Conservation (phyloP, 306 rosid species). For the Acacia confusa region DNA sequence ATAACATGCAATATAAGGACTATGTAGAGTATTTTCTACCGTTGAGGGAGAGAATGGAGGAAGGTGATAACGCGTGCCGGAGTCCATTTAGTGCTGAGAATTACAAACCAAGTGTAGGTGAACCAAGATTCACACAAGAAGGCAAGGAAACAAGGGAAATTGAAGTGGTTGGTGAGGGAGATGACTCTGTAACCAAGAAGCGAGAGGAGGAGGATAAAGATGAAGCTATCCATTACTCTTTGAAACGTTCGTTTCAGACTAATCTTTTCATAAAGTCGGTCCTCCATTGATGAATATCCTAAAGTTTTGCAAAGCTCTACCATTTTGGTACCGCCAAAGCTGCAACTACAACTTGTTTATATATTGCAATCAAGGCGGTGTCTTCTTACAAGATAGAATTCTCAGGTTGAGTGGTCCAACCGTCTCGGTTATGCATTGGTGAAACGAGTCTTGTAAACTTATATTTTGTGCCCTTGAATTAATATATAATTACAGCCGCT, state of each 20-base stretch:
- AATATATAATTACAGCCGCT: no score
- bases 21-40: conserved; percentile 24
- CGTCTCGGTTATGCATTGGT: background rate
- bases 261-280: conserved; percentile 33
- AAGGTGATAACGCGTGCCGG: conserved; percentile 43
- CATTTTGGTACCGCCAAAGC: background rate
- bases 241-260: conserved; percentile 1
- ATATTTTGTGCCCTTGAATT: background rate
- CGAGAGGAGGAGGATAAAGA: conserved; percentile 42
- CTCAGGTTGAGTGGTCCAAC: background rate
- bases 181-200: conserved; percentile 46
- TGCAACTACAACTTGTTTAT: background rate
- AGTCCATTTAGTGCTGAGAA: conserved; percentile 50
- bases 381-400: background rate
- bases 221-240: conserved; percentile 33
- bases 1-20: background rate
- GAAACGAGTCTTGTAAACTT: background rate
- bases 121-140: conserved; percentile 66
- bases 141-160: conserved; percentile 51
- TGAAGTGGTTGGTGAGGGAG: conserved; percentile 13
- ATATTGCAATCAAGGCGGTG: background rate
- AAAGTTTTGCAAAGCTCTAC: background rate
- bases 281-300: background rate
- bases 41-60: conserved; percentile 44
- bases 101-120: conserved; percentile 43